Base-by-base conservation (phyloP, 345 rosid species). In the Alliaria petiolata region DNA sequence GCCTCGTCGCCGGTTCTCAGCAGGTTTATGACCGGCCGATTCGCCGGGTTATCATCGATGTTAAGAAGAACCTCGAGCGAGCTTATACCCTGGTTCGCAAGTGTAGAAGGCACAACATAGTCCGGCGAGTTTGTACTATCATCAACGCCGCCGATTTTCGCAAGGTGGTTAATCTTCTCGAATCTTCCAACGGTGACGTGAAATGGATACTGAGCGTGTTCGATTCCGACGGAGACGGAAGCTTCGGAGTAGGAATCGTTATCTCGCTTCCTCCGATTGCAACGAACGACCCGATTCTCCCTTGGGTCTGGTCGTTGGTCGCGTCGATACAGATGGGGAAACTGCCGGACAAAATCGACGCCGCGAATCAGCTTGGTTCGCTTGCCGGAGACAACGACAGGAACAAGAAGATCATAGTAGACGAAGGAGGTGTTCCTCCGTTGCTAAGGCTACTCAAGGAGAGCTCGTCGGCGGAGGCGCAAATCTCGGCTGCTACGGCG, bases 241-340 rank as follows among this genome's bases (percentile, higher is more conserved):
- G 77, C 36, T 72, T 74, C 13, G 80, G 75, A 1, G 85, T 84
- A 14, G 97, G 90, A 12, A 85, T 87, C 13, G 83, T 67, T 36
- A 78, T 86, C 49, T 64, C 91, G 8, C 84, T 93, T 12, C 98
- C 98, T 1, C 98, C 98, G 1, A 87, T 91, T 25, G 96, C 95
- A 0, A 85, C 91, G 33, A 93, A 87, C 62, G 95, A 93, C 65
- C 98, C 98, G 55, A 89, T 93, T 46, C 80, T 93, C 10, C 84
- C 97, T 3, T 93, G 91, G 96, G 88, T 93, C 20, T 93, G 98
- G 98, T 89, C 93, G 5, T 83, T 79, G 49, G 81, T 87, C 4
- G 88, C 93, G 0, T 70, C 87, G 3, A 67, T 86, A 14, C 86
- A 82, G 50, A 79, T 83, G 87, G 89, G 90, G 0, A 81, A 78